Percentiles rank a stretch among this genome's conserved stretches.
Evolutionary conservation across 768 basidiomycete species (phyloP).

Genomic region (Lentinus brumalis): DNA sequence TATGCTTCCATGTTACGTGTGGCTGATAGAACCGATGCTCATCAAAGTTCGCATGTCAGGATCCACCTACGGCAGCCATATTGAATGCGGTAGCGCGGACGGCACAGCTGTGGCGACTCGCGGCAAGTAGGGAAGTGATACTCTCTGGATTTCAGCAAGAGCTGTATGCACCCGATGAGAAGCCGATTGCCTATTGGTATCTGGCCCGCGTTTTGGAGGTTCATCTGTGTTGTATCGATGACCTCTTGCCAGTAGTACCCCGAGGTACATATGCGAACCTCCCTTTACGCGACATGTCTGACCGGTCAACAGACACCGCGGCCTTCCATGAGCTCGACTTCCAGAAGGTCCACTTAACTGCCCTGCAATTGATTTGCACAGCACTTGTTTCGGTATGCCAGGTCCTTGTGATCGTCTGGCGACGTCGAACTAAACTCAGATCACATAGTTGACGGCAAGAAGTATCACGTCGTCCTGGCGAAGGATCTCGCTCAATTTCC

Average conservation of each 20-base stretch:
- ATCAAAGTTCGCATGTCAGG: conserved; percentile 8
- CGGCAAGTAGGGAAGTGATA: conserved; percentile 64
- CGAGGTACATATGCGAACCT: background rate
- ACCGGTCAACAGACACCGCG: conserved; percentile 35
- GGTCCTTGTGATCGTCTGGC: conserved; percentile 37
- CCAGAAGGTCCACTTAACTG: conserved; percentile 54
- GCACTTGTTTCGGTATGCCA: conserved; percentile 43
- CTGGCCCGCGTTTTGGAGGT: conserved; percentile 54
- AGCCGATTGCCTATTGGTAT: conserved; percentile 79
- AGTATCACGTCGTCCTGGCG: conserved; percentile 49
- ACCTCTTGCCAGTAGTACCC: conserved; percentile 36
- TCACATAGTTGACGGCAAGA: conserved; percentile 48
- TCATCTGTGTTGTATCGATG: conserved; percentile 57
- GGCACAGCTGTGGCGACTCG: conserved; percentile 60
- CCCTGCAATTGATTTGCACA: conserved; percentile 55
- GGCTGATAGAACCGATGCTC: background rate
- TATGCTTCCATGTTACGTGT: conserved; percentile 8
- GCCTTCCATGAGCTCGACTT: conserved; percentile 50
- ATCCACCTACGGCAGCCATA: conserved; percentile 11
- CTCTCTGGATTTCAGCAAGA: conserved; percentile 79
- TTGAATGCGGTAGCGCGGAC: conserved; percentile 41
- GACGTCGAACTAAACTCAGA: background rate
- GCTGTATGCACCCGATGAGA: conserved; percentile 68
- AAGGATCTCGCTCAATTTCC: conserved; percentile 57
- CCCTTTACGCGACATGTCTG: background rate